Evolutionary conservation across 2,329 filamentous ascomycete species (phyloP), one percentile per base, ranked within the genome.

Genomic region (Sporothrix dimorphospora): DNA sequence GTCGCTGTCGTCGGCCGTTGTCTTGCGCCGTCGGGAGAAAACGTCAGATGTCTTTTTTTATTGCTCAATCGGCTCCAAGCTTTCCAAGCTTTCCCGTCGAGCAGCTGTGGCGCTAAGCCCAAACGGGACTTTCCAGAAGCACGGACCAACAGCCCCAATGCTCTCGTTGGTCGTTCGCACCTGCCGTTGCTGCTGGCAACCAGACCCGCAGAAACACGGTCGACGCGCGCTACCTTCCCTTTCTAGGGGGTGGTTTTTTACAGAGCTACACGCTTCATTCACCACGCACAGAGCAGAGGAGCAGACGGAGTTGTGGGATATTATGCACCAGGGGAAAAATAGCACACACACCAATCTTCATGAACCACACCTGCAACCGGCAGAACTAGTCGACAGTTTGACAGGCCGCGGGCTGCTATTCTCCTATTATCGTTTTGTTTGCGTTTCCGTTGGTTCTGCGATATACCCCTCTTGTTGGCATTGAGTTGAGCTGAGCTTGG

Each of bases 111-210:
- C 47, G 30, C 66, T 69, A 69, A 27, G 19, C 66, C 47, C 2
- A 4, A 51, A 8, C 12, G 27, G 66, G 66, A 27, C 21, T 16
- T 12, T 53, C 7, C 9, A 57, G 53, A 19, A 34, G 53, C 53
- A n/a, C 53, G 14, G 53, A 19, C 53, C 53, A 30, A 30, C 30
- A 6, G 19, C 7, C 53, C 8, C 19, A 34, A 12, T 42, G 40
- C 40, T 42, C 7, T n/a, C 19, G 42, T 47, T 8, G 19, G 16
- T 49, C 5, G 16, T 8, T 49, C 12, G 34, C 51, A 21, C 67
- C 38, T 69, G 67, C 51, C 55, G 68, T 70, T 70, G 68, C 68
- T 70, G 53, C 68, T 70, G 55, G 68, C 68, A 70, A 70, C 67
- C 40, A 24, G 68, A 30, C 40, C 68, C 68, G 27, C 53, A 45